Evolutionary conservation across 495 filamentous ascomycete genomes (phyloP).

Genomic region (Ascobolus immersus): DNA sequence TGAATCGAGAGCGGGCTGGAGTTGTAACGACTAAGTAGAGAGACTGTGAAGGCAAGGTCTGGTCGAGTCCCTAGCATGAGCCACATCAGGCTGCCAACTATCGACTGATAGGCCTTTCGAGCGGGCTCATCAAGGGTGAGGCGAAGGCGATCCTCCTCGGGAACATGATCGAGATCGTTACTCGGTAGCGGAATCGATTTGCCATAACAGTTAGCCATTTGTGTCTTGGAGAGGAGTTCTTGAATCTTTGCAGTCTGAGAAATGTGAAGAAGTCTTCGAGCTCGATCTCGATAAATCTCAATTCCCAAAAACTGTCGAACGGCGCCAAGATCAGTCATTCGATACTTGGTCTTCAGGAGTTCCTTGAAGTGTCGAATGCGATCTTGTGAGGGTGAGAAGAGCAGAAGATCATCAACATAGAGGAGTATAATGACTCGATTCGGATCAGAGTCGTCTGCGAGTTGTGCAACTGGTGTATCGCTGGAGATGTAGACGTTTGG

Average conservation of each 20-base stretch:
- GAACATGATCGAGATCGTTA: no score
- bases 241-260: background rate
- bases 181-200: no score
- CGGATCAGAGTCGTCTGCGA: no score
- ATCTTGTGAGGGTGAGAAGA: background rate
- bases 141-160: no score
- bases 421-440: background rate
- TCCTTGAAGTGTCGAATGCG: background rate
- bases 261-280: background rate
- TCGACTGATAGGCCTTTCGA: no score
- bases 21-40: conserved; percentile 2
- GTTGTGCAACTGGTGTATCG: no score
- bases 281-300: conserved; percentile 1
- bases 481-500: background rate
- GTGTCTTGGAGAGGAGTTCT: no score
- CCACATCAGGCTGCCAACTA: conserved; percentile 14
- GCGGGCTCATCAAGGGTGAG: no score
- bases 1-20: background rate
- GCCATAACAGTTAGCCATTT: no score
- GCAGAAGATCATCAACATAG: background rate
- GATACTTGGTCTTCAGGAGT: background rate
- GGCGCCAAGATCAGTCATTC: conserved; percentile 6
- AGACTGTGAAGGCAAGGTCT: conserved; percentile 11
- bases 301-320: conserved; percentile 3
- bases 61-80: conserved; percentile 9